Evolutionary conservation across 768 basidiomycete genomes (phyloP), one percentile per base, ranked within the genome.

Genomic region (Gymnopilus dilepis): DNA sequence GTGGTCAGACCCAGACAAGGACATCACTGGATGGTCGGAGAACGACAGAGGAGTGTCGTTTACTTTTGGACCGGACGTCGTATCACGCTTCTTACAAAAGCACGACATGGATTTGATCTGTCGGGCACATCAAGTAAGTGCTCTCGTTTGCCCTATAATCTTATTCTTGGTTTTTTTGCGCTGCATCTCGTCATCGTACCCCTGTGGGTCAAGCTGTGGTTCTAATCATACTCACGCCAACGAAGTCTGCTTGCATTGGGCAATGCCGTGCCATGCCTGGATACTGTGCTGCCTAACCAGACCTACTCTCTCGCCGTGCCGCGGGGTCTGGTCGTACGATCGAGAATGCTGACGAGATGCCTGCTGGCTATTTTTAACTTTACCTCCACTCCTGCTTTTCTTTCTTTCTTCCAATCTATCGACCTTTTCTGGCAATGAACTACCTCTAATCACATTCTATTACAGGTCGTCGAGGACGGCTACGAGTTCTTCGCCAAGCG

Each of bases 61-160:
- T 78, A 99, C 97, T 22, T 99, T 98, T 76, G 97, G 97, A 7
- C 95, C 96, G 22, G 97, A 99, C 73, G 97, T 99, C 50, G 97
- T 99, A 55, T 94, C 94, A 67, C 86, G 97, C 70, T 99, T 99
- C 86, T 81, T 99, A 70, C 95, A 97, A 84, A 98, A 98, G 77
- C 97, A 99, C 73, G 97, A 99, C 77, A 97, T 99, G 97, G 97
- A 99, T 76, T 81, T 99, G 73, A 98, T 98, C 72, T 98, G 97
- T 80, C 85, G 97, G 77, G 97, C 95, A 73, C 97, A 98, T 83
- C 96, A 98, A 86, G 94, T 91, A 70, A 70, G 88, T 78, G 15
- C n/a, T 47, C 58, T 50, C 34, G 31, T 34, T 66, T 48, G 51
- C 9, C 11, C 52, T 48, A n/a, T n/a, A n/a, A n/a, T 37, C 15